phyloP scores from a whole-genome alignment of 2,329 filamentous ascomycete genomes.

The Ascomycota sp. region DNA sequence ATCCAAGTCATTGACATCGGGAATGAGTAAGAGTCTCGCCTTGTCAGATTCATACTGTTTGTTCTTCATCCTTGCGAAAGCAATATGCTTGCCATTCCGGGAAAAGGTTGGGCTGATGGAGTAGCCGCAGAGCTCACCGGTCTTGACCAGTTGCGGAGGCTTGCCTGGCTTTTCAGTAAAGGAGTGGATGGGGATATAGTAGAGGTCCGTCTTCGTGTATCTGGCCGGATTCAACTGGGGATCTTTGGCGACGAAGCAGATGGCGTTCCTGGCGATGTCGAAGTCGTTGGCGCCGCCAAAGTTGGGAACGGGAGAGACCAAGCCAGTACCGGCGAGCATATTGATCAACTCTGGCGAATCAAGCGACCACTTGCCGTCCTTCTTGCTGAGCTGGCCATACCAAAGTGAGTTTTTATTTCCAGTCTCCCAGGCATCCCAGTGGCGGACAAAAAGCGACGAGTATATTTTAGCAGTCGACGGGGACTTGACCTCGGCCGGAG shows the following conservation, averaged over 20 bases:
- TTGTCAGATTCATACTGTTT: slow-evolving; percentile 60
- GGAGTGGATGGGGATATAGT: slow-evolving; percentile 41
- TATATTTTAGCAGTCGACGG: slow-evolving; percentile 48
- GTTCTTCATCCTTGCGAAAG: slow-evolving; percentile 57
- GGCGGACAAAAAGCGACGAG: slow-evolving; percentile 51
- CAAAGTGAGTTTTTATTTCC: slow-evolving; percentile 51
- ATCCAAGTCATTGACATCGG: slow-evolving; percentile 32
- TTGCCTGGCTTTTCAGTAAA: slow-evolving; percentile 32
- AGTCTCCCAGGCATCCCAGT: slow-evolving; percentile 61
- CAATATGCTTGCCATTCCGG: slow-evolving; percentile 44
- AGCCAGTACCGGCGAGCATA: slow-evolving; percentile 32
- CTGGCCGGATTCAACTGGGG: slow-evolving; percentile 46
- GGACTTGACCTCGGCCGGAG: slow-evolving; percentile 34
- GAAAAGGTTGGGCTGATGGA: slow-evolving; percentile 49
- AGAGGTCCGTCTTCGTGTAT: slow-evolving; percentile 65
- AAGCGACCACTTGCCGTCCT: slow-evolving; percentile 18
- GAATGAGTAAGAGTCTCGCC: slow-evolving; percentile 40
- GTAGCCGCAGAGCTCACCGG: slow-evolving; percentile 39
- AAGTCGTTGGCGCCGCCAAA: slow-evolving; percentile 69
- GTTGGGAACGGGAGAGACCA: slow-evolving; percentile 48
- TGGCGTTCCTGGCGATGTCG: slow-evolving; percentile 41
- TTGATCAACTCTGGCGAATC: slow-evolving; percentile 31
- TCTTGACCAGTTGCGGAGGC: slow-evolving; percentile 26
- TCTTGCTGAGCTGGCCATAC: slow-evolving; percentile 38
- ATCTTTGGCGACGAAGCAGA: slow-evolving; percentile 57